phyloP scores from a whole-genome alignment of 2,329 filamentous ascomycete genomes.

The Fusarium denticulatum region DNA sequence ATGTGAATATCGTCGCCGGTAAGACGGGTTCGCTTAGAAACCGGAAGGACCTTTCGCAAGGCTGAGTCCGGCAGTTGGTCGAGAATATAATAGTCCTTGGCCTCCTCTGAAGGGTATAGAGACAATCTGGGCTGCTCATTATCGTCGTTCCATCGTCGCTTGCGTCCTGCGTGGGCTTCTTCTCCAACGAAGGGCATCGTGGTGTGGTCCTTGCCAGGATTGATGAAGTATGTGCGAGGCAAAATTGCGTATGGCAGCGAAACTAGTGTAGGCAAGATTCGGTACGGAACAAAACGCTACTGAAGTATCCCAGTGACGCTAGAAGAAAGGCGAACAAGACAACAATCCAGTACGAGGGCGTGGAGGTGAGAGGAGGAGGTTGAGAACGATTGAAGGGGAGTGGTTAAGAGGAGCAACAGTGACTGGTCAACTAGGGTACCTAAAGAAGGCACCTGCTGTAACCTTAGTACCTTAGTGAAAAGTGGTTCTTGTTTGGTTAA shows the following conservation, averaged over 20 bases:
- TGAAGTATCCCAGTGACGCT: background rate
- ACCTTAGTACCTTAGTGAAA: constrained; percentile 1
- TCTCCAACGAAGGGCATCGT: constrained; percentile 51
- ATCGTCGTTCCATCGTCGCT: constrained; percentile 48
- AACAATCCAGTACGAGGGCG: background rate
- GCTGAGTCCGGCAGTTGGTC: constrained; percentile 39
- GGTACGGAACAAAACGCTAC: background rate
- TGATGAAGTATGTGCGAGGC: constrained; percentile 22
- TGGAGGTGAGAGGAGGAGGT: constrained; percentile 16
- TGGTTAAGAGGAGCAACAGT: constrained; percentile 18
- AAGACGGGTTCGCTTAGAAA: constrained; percentile 47
- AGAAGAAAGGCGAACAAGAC: background rate
- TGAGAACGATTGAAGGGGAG: constrained; percentile 11
- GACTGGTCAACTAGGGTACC: constrained; percentile 18
- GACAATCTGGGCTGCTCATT: constrained; percentile 39
- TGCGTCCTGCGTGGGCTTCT: constrained; percentile 47
- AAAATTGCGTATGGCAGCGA: background rate
- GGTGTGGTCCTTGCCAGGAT: constrained; percentile 24
- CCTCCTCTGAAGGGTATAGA: constrained; percentile 40
- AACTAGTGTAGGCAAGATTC: background rate
- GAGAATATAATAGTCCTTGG: constrained; percentile 42
- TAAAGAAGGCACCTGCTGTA: constrained; percentile 22
- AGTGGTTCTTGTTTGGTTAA: constrained; percentile 19
- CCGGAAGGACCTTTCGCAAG: constrained; percentile 46
- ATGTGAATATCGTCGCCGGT: constrained; percentile 36